A percentile compares a stretch with the other conserved stretches of the same genome.
Evolutionary conservation across 1,284 basidiomycete genomes (phyloP).

Genomic region (Ganoderma lingzhi): DNA sequence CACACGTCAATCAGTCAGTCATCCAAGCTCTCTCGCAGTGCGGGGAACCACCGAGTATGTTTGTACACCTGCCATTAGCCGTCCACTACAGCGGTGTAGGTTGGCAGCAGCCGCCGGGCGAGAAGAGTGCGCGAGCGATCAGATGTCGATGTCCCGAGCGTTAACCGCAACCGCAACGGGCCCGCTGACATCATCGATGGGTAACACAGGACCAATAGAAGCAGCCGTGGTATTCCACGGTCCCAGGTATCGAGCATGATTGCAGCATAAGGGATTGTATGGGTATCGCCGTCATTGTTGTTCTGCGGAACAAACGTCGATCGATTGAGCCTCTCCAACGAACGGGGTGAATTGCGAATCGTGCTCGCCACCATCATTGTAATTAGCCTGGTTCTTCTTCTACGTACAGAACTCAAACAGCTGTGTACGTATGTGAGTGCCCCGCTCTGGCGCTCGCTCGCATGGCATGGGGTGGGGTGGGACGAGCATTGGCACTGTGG

Average conservation of each 20-base stretch:
- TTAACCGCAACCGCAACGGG: neutral
- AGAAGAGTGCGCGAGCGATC: neutral
- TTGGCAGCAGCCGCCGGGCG: neutral
- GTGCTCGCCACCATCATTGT: neutral
- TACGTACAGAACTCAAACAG: neutral
- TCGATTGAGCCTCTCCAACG: neutral
- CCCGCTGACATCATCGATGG: neutral
- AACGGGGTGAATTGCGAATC: neutral
- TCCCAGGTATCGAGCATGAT: neutral
- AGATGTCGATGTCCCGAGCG: neutral
- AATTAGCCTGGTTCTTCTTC: neutral
- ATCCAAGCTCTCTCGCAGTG: neutral
- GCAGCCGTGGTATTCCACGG: neutral
- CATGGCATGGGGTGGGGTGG: neutral
- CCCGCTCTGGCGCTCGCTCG: neutral
- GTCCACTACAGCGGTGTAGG: too few relatives aligned
- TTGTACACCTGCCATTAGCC: too few relatives aligned
- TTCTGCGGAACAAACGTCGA: neutral
- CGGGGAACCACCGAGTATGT: neutral
- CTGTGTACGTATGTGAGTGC: neutral
- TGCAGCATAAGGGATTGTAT: neutral
- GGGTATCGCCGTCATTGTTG: neutral
- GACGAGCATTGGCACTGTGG: neutral
- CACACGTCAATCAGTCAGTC: constrained; percentile 1
- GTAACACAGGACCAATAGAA: neutral